Conservation (phyloP, 257 asterid genomes). For the Solanum pinnatisectum region DNA sequence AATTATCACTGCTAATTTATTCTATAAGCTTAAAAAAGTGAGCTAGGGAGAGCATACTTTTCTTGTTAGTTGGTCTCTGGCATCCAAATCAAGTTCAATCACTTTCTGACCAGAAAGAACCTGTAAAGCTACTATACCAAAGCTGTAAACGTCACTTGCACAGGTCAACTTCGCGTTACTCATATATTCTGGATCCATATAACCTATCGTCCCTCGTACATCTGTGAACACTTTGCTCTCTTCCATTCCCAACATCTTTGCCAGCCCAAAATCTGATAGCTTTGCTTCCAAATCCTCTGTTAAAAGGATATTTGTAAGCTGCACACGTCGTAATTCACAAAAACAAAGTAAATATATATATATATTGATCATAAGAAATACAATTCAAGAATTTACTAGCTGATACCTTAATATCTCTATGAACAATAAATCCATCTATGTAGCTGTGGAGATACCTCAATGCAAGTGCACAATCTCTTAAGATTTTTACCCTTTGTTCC, state of each 20-base stretch:
- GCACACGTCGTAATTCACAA: neutral
- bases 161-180: slow-evolving; percentile 74
- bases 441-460: slow-evolving; percentile 62
- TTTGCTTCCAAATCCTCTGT: slow-evolving; percentile 49
- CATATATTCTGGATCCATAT: slow-evolving; percentile 92
- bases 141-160: slow-evolving; percentile 82
- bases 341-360: neutral
- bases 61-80: slow-evolving; percentile 72
- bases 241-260: slow-evolving; percentile 62
- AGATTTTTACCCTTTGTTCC: slow-evolving; percentile 57
- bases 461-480: slow-evolving; percentile 67
- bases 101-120: slow-evolving; percentile 72
- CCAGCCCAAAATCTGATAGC: slow-evolving; percentile 80
- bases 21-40: neutral
- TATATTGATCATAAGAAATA: neutral
- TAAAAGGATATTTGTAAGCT: slow-evolving; percentile 80
- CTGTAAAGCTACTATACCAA: slow-evolving; percentile 71
- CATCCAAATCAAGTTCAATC: slow-evolving; percentile 63
- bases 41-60: slow-evolving; percentile 30
- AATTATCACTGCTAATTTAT: neutral
- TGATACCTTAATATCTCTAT: slow-evolving; percentile 84
- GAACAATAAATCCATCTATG: slow-evolving; percentile 68
- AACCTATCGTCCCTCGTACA: slow-evolving; percentile 76
- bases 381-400: neutral
- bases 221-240: slow-evolving; percentile 77